These are phyloP conservation scores for Clonostachys sp. DNA, from an alignment of 2,329 filamentous ascomycete genomes.

Conservation along the genomic window DNA sequence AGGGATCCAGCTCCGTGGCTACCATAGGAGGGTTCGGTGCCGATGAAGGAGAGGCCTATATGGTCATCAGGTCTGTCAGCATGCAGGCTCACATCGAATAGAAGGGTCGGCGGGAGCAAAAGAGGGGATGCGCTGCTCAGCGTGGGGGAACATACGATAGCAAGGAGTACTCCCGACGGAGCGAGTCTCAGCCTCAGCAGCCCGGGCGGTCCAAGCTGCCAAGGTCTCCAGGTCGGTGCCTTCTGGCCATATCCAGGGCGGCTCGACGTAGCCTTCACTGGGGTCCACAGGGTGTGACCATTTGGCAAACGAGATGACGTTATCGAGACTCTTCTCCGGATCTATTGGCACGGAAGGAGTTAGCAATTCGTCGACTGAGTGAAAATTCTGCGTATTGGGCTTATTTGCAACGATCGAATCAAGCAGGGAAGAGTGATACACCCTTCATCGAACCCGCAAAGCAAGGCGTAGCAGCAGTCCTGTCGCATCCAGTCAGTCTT, in stretches of 20 bases:
- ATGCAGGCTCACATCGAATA: background rate
- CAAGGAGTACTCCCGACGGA: background rate
- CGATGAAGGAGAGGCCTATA: background rate
- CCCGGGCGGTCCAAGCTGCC: background rate
- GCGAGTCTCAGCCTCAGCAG: background rate
- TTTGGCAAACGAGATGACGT: background rate
- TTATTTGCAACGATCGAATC: no score
- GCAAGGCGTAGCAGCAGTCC: no score
- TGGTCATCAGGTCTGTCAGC: background rate
- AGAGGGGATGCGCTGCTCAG: background rate
- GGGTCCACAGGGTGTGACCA: background rate
- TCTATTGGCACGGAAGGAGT: no score
- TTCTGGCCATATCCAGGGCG: background rate
- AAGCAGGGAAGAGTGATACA: no score
- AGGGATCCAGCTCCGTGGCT: background rate
- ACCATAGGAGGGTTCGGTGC: background rate
- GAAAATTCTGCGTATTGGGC: no score
- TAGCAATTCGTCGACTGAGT: no score
- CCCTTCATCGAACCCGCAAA: no score
- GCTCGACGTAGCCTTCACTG: background rate
- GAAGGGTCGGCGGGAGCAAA: background rate
- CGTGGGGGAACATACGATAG: background rate
- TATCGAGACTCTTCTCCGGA: no score
- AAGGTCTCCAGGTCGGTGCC: background rate
- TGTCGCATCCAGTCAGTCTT: no score